Percentiles rank a stretch among this genome's conserved stretches.
Conservation (phyloP, 208 protist genomes). For the Blastocrithidia nonstop region DNA sequence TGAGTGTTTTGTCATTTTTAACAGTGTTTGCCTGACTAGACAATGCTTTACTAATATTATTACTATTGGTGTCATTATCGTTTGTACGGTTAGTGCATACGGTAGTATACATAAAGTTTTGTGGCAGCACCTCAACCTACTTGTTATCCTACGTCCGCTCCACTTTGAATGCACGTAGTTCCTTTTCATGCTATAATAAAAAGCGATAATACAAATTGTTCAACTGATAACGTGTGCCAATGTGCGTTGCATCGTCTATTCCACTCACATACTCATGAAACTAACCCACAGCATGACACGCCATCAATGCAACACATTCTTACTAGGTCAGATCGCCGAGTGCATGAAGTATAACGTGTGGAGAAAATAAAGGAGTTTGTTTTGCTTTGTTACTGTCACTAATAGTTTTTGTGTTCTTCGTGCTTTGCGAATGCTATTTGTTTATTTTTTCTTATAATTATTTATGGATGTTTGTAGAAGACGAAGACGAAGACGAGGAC, state of each 20-base stretch:
- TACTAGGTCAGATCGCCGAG: constrained; percentile 54
- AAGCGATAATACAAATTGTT: constrained; percentile 66
- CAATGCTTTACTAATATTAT: constrained; percentile 4
- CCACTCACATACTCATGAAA: constrained; percentile 77
- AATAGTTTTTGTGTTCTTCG: constrained; percentile 5
- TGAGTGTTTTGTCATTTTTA: background rate
- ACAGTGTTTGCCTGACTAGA: too few species aligned
- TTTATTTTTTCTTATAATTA: too few species aligned
- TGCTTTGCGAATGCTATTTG: constrained; percentile 8
- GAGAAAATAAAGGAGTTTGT: constrained; percentile 13
- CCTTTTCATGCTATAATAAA: constrained; percentile 48
- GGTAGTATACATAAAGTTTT: constrained; percentile 39
- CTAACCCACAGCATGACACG: constrained; percentile 73
- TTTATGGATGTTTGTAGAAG: too few species aligned
- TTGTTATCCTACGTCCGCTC: constrained; percentile 59
- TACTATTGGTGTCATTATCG: constrained; percentile 4
- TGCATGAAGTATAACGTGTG: constrained; percentile 31
- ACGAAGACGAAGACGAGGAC: too few species aligned
- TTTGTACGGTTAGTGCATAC: constrained; percentile 10
- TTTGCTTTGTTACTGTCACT: background rate
- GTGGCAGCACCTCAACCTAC: constrained; percentile 27
- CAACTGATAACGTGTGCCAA: constrained; percentile 53
- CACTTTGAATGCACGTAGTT: constrained; percentile 32
- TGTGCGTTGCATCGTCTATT: constrained; percentile 43
- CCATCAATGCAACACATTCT: constrained; percentile 72